These are phyloP conservation scores for Cairneyella variabilis DNA, from an alignment of 495 filamentous ascomycete species.

Conservation along the genomic window DNA sequence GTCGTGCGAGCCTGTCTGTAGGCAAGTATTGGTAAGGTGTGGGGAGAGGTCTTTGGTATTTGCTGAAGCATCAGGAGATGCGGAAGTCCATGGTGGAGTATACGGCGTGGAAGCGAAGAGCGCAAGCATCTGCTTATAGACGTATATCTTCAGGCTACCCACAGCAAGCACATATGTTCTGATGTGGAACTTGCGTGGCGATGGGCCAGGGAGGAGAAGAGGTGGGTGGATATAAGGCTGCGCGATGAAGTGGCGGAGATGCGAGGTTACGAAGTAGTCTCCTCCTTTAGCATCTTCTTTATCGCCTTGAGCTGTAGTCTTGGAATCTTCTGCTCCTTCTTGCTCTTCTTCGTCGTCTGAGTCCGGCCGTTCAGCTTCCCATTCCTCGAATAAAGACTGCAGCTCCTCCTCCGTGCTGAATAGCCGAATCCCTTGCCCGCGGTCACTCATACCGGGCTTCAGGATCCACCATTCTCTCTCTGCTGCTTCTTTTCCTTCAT, in stretches of 20 bases:
- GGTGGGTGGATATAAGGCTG: slow-evolving; percentile 95
- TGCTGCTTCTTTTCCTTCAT: slow-evolving; percentile 38
- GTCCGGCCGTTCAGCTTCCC: slow-evolving; percentile 56
- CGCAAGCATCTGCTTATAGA: slow-evolving; percentile 86
- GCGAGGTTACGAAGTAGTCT: slow-evolving; percentile 71
- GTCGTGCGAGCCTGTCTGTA: slow-evolving; percentile 62
- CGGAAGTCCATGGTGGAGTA: slow-evolving; percentile 30
- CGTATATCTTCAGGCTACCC: slow-evolving; percentile 74
- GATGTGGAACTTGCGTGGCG: slow-evolving; percentile 89
- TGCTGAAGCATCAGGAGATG: slow-evolving; percentile 1
- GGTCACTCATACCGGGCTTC: slow-evolving; percentile 95
- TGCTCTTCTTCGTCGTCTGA: slow-evolving; percentile 60
- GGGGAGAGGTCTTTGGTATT: slow-evolving; percentile 50
- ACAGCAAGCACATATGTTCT: slow-evolving; percentile 82
- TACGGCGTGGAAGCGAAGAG: slow-evolving; percentile 80
- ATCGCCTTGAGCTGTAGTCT: too few relatives aligned
- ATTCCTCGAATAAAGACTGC: slow-evolving; percentile 80
- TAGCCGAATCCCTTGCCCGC: slow-evolving; percentile 85
- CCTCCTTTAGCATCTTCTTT: slow-evolving; percentile 29
- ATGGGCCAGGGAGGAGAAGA: slow-evolving; percentile 63
- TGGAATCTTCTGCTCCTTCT: slow-evolving; percentile 29
- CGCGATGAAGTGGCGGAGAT: slow-evolving; percentile 91
- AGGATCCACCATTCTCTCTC: slow-evolving; percentile 94
- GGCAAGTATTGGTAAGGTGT: slow-evolving; percentile 92
- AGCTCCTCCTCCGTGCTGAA: slow-evolving; percentile 82